phyloP scores from a whole-genome alignment of 208 protist species.

The Crithidia sp. region DNA sequence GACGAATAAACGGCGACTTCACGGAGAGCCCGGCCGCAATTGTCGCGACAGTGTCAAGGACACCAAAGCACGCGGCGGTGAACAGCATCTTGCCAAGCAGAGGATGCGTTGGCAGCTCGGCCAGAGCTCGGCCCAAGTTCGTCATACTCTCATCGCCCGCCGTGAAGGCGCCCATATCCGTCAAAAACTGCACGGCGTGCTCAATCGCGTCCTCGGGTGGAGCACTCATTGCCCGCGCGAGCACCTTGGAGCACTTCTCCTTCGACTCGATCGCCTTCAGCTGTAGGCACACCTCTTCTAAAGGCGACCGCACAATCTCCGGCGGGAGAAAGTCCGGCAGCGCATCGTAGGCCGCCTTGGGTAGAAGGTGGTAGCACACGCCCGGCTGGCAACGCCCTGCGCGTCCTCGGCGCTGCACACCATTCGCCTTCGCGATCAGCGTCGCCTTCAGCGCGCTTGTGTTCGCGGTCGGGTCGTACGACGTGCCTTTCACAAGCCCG shows the following conservation, averaged over 20 bases:
- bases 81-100: slow-evolving; percentile 93
- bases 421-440: slow-evolving; percentile 84
- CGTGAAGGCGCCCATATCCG: slow-evolving; percentile 85
- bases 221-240: slow-evolving; percentile 77
- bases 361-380: slow-evolving; percentile 86
- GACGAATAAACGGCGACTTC: slow-evolving; percentile 85
- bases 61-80: slow-evolving; percentile 82
- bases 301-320: slow-evolving; percentile 91
- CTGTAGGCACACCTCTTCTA: slow-evolving; percentile 90
- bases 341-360: slow-evolving; percentile 59
- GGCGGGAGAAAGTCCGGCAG: slow-evolving; percentile 93
- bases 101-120: slow-evolving; percentile 86
- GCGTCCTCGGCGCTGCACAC: slow-evolving; percentile 90
- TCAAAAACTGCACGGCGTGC: slow-evolving; percentile 83
- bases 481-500: slow-evolving; percentile 93
- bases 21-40: slow-evolving; percentile 86
- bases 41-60: slow-evolving; percentile 85
- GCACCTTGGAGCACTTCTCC: slow-evolving; percentile 77
- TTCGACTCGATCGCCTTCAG: slow-evolving; percentile 83
- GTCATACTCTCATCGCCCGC: slow-evolving; percentile 73
- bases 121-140: slow-evolving; percentile 80
- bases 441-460: slow-evolving; percentile 76
- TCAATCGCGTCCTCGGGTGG: slow-evolving; percentile 63
- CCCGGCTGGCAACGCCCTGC: slow-evolving; percentile 91
- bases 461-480: slow-evolving; percentile 84